A percentile compares a stretch with the other conserved stretches of the same genome.
Evolutionary conservation across 1,284 basidiomycete species (phyloP).

Genomic region (Cryptococcus sp.): DNA sequence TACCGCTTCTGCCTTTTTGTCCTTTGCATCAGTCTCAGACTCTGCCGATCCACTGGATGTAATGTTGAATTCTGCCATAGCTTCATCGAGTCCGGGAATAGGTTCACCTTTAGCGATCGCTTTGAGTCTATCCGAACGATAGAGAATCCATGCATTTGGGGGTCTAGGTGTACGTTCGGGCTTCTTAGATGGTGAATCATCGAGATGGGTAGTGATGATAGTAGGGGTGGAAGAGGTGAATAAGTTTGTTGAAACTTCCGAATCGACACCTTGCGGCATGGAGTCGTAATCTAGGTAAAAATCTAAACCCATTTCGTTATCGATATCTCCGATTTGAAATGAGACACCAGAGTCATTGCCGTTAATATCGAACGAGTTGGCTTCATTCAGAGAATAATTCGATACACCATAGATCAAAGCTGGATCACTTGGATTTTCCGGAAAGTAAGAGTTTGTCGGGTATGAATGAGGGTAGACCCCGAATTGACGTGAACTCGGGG

Average conservation of each 20-base stretch:
- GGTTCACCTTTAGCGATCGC: conserved; percentile 35
- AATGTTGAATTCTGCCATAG: conserved; percentile 13
- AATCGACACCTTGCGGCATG: neutral
- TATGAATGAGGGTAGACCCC: too few relatives aligned
- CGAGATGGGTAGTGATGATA: neutral
- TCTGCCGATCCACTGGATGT: neutral
- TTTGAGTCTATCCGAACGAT: conserved; percentile 63
- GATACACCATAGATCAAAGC: too few relatives aligned
- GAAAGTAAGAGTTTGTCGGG: too few relatives aligned
- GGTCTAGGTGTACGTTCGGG: conserved; percentile 59
- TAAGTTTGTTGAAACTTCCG: neutral
- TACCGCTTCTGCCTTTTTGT: conserved; percentile 1
- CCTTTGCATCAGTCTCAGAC: neutral
- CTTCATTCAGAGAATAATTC: too few relatives aligned
- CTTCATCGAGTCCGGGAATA: conserved; percentile 20
- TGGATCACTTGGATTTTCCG: too few relatives aligned
- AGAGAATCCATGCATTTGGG: conserved; percentile 89
- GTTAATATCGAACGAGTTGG: too few relatives aligned
- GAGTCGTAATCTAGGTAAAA: neutral
- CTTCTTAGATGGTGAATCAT: neutral
- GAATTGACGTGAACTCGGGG: too few relatives aligned
- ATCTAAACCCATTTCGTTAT: neutral
- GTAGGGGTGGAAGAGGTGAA: neutral
- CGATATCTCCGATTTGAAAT: too few relatives aligned
- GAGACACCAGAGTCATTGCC: too few relatives aligned